These are phyloP conservation scores for Xanthoceras sorbifolium DNA, from an alignment of 345 rosid genomes.

Conservation along the genomic window DNA sequence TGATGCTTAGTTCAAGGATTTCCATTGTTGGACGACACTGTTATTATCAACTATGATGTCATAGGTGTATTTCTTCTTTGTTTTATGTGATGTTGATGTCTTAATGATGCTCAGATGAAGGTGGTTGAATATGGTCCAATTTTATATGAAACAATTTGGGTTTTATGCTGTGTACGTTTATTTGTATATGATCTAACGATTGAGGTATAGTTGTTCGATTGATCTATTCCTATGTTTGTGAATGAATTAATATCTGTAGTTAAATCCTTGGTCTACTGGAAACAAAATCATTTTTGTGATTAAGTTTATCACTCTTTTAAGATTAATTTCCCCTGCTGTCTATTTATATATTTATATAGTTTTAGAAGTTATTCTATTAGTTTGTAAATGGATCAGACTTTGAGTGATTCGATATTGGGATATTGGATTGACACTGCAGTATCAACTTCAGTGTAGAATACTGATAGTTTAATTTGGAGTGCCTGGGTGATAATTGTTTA, in stretches of 20 bases:
- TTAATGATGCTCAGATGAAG: neutral
- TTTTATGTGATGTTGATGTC: neutral
- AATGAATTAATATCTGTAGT: no score
- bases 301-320: no score
- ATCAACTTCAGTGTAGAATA: neutral
- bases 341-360: no score
- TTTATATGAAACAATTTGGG: neutral
- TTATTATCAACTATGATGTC: no score
- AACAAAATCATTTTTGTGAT: no score
- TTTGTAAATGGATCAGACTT: no score
- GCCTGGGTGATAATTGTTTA: neutral
- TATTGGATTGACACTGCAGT: neutral
- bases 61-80: neutral
- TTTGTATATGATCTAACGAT: neutral
- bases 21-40: no score
- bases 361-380: no score
- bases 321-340: no score
- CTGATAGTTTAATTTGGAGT: neutral
- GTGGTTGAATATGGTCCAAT: neutral
- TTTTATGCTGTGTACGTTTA: neutral
- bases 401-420: neutral
- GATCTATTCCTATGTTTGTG: neutral
- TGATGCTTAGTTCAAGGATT: neutral
- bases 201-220: neutral
- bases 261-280: no score